Evolutionary conservation across 352 stramenopile genomes (phyloP), one percentile per base, ranked within the genome.

Genomic region (Phytophthora pluvialis): DNA sequence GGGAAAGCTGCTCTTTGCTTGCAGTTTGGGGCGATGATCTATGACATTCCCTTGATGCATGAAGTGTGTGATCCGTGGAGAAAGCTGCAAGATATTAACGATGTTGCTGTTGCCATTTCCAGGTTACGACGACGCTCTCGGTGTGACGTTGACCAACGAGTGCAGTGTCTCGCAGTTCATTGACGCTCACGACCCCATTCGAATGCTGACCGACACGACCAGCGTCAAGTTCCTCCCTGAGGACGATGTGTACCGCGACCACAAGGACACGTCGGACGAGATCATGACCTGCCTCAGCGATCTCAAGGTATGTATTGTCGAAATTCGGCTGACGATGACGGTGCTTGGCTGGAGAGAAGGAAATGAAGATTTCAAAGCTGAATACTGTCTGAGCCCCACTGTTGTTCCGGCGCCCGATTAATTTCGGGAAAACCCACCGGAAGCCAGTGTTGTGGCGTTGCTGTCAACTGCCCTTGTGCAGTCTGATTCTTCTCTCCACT

Each of bases 161-260:
- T 89, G 79, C 48, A 92, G 80, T 16, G 90, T 97, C 1, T 83
- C 81, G 6, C 88, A 97, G 46, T 97, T 97, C 49, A 71, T 97
- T 3, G 84, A 93, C 26, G 79, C 74, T 0, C 88, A 93, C 25
- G 97, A 99, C 61, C 97, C 98, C 5, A 98, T 99, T 52, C 90
- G 97, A 40, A 76, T 99, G 21, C 64, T 99, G 11, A 98, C 93
- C 3, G 91, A 98, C 49, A 93, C 91, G 33, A 99, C 95, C 0
- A 90, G 96, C 15, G 90, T 99, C 16, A 80, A 81, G 0, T 99
- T 99, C 73, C 51, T 90, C 11, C 78, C 81, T 0, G 75, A 88
- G 35, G 88, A 94, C 33, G 80, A 93, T 35, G 81, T 94, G n/a
- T 96, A 93, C 60, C 81, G 77, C 0, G 80, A 93, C 0, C 89